Evolutionary conservation across 176 grass and related monocot genomes (phyloP), one percentile per base, ranked within the genome.

Genomic region (Dactylis glomerata): DNA sequence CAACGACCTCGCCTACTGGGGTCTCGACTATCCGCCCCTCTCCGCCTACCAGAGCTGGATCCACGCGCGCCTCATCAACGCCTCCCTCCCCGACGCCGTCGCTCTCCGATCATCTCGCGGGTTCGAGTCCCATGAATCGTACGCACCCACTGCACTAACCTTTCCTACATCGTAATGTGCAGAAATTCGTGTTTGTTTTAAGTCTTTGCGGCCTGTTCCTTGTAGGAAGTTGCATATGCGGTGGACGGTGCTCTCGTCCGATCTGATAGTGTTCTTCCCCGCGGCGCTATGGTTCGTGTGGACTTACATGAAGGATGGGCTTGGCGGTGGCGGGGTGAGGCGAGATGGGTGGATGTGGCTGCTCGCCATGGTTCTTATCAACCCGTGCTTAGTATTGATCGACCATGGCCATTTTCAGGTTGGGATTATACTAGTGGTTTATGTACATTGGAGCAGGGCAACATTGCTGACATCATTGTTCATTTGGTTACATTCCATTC

Each of bases 331-430:
- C 16, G 69, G 79, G 42, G 46, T 82, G n/a, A 72, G 80, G 75
- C n/a, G 70, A 38, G 38, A 84, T 36, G 90, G 83, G 15, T 82
- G 83, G 81, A 86, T 63, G 77, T 98, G 96, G 96, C 78, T 98
- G 69, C 89, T 98, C 27, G 87, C 87, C 40, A 82, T 94, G 87
- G 81, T 95, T 68, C 71, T 95, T 41, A 65, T 98, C 67, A 95
- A 93, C 57, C 96, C 93, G 1, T 92, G 93, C 74, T 87, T 93
- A 66, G 79, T 98, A 34, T 70, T 98, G 30, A 93, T 98, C 22
- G 96, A 98, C 84, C 96, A 95, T 46, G 92, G 91, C 4, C 96
- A 98, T 93, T 98, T 98, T 81, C 96, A 95, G 88, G 90, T 95
- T 6, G 33, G 63, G 15, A 64, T 77, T 87, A 13, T 50, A 86